These are phyloP conservation scores for Mortierella sp. DNA, from an alignment of 371 early-diverging fungal genomes.

Conservation along the genomic window DNA sequence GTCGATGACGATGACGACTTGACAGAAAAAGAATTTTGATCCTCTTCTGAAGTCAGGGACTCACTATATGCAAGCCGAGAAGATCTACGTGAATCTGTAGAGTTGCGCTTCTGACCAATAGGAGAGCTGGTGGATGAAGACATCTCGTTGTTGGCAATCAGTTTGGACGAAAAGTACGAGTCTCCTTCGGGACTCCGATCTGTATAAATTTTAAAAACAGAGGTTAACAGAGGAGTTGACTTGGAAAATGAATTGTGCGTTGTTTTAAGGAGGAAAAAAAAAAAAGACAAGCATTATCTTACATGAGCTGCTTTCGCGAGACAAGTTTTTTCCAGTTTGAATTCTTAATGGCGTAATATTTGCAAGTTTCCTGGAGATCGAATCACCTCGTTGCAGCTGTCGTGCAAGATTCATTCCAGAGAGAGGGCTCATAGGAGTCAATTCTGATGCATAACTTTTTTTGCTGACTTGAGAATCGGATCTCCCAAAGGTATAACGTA, in stretches of 20 bases:
- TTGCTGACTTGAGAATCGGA: slow-evolving; percentile 32
- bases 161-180: neutral
- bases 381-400: slow-evolving; percentile 5
- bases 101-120: neutral
- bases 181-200: neutral
- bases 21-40: neutral
- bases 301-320: neutral
- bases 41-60: neutral
- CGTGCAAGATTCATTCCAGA: slow-evolving; percentile 11
- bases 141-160: neutral
- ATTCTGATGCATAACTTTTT: slow-evolving; percentile 41
- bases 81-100: neutral
- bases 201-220: neutral
- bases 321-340: neutral
- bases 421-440: neutral
- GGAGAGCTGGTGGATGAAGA: neutral
- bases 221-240: too few species aligned
- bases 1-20: neutral
- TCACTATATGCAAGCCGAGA: neutral
- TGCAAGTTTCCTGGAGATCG: neutral
- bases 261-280: neutral
- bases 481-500: slow-evolving; percentile 10
- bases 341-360: neutral
- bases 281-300: neutral
- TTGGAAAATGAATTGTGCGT: neutral